Conservation (phyloP, 2,329 filamentous ascomycete species). For the Calycina herbarum region DNA sequence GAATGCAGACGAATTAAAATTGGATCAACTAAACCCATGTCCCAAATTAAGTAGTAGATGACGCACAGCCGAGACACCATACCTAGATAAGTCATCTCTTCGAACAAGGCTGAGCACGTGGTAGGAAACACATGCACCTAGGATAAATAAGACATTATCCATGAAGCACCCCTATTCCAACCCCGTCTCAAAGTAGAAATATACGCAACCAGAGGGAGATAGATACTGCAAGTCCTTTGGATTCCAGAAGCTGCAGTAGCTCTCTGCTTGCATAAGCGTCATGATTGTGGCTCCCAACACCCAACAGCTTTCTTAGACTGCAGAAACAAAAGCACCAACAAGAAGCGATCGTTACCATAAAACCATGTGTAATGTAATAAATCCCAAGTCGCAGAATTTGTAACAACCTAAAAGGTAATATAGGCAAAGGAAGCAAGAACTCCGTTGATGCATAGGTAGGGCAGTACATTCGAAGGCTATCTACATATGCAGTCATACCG, state of each 20-base stretch:
- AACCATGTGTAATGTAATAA: neutral
- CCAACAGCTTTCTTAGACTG: too few species aligned
- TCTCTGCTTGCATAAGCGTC: neutral
- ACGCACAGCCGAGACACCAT: neutral
- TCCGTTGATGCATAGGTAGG: neutral
- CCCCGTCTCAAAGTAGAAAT: neutral
- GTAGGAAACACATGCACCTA: neutral
- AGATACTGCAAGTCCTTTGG: neutral
- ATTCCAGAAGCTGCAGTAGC: neutral
- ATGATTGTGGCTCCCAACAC: neutral
- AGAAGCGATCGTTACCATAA: too few species aligned
- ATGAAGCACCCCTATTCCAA: neutral
- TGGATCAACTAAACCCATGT: too few species aligned
- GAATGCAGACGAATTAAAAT: too few species aligned
- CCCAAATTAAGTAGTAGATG: neutral
- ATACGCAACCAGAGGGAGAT: neutral
- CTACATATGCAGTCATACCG: slow-evolving; percentile 3
- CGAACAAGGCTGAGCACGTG: neutral
- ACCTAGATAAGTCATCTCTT: neutral
- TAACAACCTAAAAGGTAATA: neutral
- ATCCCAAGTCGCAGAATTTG: neutral
- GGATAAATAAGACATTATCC: neutral
- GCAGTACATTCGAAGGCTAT: neutral
- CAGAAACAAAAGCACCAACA: neutral
- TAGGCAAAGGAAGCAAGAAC: neutral